A percentile compares a stretch with the other conserved stretches of the same genome.
phyloP scores from a whole-genome alignment of 768 basidiomycete species.

The Royoungia palumana region DNA sequence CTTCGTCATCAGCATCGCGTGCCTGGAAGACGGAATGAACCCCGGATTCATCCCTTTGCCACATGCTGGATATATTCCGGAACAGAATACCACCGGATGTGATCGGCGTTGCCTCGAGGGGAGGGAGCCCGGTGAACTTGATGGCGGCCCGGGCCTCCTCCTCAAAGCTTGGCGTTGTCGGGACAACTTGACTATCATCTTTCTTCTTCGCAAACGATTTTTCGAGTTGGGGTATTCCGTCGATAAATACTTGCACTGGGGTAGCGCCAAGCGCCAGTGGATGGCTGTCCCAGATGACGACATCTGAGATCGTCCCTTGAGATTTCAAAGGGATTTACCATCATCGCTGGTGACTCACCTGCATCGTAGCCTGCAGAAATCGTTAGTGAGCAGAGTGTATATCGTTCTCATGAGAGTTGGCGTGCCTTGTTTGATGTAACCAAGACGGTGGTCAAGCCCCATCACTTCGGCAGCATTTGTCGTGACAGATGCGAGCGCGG shows the following conservation, averaged over 20 bases:
- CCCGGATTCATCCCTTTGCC: constrained; percentile 22
- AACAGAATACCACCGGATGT: constrained; percentile 45
- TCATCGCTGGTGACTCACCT: constrained; percentile 19
- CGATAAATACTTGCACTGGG: constrained; percentile 77
- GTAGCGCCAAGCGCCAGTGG: constrained; percentile 78
- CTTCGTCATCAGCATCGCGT: constrained; percentile 12
- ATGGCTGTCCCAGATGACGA: constrained; percentile 70
- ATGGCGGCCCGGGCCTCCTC: constrained; percentile 57
- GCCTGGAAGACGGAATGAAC: constrained; percentile 16
- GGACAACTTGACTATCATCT: constrained; percentile 45
- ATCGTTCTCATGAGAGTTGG: background rate
- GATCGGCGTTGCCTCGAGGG: constrained; percentile 42
- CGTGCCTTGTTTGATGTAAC: constrained; percentile 62
- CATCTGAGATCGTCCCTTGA: constrained; percentile 31
- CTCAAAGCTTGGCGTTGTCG: constrained; percentile 55
- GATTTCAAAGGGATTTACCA: background rate
- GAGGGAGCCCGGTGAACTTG: constrained; percentile 66
- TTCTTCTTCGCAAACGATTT: constrained; percentile 44
- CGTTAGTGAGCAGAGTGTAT: constrained; percentile 2
- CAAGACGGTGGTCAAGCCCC: constrained; percentile 80
- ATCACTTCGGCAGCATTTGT: constrained; percentile 66
- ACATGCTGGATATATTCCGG: constrained; percentile 46
- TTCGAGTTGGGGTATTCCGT: constrained; percentile 67
- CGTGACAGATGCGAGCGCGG: constrained; percentile 74
- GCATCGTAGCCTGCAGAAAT: constrained; percentile 62